Percentiles rank a stretch among this genome's conserved stretches.
Conservation (phyloP, 2,329 filamentous ascomycete genomes). For the Raffaelea albimanens region DNA sequence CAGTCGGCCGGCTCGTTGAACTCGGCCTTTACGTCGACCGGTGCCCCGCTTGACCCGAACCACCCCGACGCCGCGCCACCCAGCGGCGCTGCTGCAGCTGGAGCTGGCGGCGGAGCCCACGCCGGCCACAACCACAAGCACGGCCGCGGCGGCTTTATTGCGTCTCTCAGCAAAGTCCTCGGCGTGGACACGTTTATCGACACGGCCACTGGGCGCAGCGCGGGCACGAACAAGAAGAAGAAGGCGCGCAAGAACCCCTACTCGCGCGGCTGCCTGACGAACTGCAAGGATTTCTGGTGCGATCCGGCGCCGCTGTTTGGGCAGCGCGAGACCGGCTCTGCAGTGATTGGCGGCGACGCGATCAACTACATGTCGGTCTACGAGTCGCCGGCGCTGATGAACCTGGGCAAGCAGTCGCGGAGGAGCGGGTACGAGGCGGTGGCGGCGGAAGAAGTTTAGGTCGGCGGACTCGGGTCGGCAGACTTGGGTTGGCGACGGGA, state of each 20-base stretch:
- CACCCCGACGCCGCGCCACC: constrained; percentile 40
- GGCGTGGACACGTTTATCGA: constrained; percentile 92
- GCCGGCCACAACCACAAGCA: constrained; percentile 29
- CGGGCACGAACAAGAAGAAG: constrained; percentile 46
- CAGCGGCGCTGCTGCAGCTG: constrained; percentile 47
- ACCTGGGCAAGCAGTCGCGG: constrained; percentile 29
- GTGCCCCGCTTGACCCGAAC: constrained; percentile 57
- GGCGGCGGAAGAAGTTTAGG: constrained; percentile 40
- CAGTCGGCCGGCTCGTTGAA: constrained; percentile 48
- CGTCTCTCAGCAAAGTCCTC: constrained; percentile 74
- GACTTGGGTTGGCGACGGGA: neutral
- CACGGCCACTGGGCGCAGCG: constrained; percentile 76
- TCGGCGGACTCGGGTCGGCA: neutral
- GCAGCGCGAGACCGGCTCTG: constrained; percentile 61
- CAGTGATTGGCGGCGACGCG: constrained; percentile 64
- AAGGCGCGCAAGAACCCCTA: constrained; percentile 66
- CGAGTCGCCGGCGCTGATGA: constrained; percentile 67
- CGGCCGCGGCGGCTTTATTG: constrained; percentile 52
- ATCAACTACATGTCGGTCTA: constrained; percentile 89
- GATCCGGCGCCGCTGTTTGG: constrained; percentile 78
- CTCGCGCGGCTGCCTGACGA: constrained; percentile 70
- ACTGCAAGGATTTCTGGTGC: constrained; percentile 95
- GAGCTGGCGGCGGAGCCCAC: constrained; percentile 30
- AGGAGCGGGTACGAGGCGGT: constrained; percentile 56
- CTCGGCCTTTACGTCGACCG: constrained; percentile 69